Percentiles rank a stretch among this genome's conserved stretches.
These are phyloP conservation scores for Dittrichia graveolens DNA, from an alignment of 129 eudicot genomes.

Conservation along the genomic window DNA sequence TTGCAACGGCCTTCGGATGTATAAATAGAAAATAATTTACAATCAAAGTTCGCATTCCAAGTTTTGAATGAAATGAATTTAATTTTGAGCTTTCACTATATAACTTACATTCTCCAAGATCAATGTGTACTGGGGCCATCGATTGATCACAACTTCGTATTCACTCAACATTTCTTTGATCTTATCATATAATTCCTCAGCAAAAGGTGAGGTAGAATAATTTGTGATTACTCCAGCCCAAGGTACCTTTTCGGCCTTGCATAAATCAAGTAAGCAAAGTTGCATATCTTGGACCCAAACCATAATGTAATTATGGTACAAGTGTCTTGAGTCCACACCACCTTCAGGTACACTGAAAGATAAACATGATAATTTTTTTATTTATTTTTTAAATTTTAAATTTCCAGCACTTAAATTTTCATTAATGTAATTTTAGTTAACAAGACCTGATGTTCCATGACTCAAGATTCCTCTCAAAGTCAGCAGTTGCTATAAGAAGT, in stretches of 20 bases:
- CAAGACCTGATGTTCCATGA: constrained; percentile 87
- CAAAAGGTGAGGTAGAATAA: constrained; percentile 89
- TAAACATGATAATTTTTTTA: not conserved
- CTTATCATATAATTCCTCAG: constrained; percentile 75
- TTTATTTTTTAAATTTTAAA: not conserved
- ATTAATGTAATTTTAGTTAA: not conserved
- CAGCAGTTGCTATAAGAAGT: constrained; percentile 83
- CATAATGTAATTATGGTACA: constrained; percentile 78
- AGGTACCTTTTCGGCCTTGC: constrained; percentile 91
- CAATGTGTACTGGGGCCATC: constrained; percentile 90
- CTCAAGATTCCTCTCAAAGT: constrained; percentile 84
- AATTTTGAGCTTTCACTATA: constrained; percentile 3
- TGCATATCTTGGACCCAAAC: constrained; percentile 95
- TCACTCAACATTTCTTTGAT: constrained; percentile 56
- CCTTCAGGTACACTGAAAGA: constrained; percentile 63
- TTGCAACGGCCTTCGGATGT: constrained; percentile 67
- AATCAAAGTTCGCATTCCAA: not conserved
- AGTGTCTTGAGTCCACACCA: constrained; percentile 71
- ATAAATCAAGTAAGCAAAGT: constrained; percentile 69
- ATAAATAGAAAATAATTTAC: constrained; percentile 13
- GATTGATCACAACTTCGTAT: constrained; percentile 78
- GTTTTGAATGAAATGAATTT: not conserved
- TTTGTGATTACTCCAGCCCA: constrained; percentile 84
- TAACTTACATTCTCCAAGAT: constrained; percentile 80
- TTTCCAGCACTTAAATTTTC: no score